These are phyloP conservation scores for Petrea volubilis DNA, from an alignment of 257 asterid species.

Conservation along the genomic window DNA sequence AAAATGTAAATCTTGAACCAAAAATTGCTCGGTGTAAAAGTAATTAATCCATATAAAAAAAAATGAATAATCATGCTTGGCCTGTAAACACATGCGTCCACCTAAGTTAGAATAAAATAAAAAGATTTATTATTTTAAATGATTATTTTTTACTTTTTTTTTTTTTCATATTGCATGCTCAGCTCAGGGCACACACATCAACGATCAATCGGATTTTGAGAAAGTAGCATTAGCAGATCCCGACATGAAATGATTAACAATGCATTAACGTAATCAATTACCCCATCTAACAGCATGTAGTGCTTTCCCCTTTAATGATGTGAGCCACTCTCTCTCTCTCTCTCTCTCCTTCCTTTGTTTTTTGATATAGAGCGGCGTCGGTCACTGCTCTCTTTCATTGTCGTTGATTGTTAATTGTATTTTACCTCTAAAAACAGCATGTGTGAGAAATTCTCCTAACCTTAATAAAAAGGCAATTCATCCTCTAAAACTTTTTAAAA, in stretches of 20 bases:
- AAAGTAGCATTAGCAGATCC: constrained; percentile 12
- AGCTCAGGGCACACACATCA: not conserved
- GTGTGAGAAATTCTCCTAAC: too few species aligned
- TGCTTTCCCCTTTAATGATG: not conserved
- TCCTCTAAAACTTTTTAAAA: too few species aligned
- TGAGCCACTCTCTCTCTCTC: not conserved
- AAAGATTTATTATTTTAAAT: too few species aligned
- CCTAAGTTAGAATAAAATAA: too few species aligned
- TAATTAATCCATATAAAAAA: too few species aligned
- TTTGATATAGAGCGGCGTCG: not conserved
- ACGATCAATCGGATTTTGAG: not conserved
- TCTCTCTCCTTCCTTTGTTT: not conserved
- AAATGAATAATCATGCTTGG: too few species aligned
- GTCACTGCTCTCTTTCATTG: not conserved
- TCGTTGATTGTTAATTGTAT: not conserved
- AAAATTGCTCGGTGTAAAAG: too few species aligned
- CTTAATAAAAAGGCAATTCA: too few species aligned
- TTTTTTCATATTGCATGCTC: not conserved
- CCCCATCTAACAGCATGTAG: not conserved
- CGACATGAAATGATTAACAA: not conserved
- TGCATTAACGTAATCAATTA: not conserved
- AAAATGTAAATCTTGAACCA: too few species aligned
- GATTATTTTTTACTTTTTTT: not conserved
- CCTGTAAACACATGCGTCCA: too few species aligned
- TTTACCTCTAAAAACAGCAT: too few species aligned